Evolutionary conservation across 75 land plant genomes (phyloP).

Genomic region (Pseudotsuga menziesii): DNA sequence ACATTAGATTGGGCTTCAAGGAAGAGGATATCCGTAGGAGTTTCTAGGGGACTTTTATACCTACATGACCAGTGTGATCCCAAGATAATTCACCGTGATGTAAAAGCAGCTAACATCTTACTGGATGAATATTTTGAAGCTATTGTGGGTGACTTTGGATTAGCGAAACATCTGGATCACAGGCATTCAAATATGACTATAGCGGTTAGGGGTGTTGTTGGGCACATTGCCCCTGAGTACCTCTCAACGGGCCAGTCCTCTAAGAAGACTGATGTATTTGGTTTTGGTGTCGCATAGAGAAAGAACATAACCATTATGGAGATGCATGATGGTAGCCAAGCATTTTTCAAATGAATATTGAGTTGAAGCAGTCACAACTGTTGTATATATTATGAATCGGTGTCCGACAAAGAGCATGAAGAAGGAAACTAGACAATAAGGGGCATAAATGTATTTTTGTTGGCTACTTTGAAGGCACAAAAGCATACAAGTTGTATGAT

Average conservation of each 20-base stretch:
- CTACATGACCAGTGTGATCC: conserved; percentile 95
- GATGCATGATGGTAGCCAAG: too few species aligned
- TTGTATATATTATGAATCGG: too few species aligned
- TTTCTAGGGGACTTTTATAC: conserved; percentile 68
- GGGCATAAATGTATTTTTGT: too few species aligned
- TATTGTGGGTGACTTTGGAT: conserved; percentile 82
- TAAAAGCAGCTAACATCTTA: conserved; percentile 92
- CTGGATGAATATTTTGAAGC: conserved; percentile 82
- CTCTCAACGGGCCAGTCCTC: conserved; percentile 42
- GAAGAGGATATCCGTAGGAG: conserved; percentile 67
- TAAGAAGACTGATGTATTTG: conserved; percentile 44
- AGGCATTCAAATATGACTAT: conserved; percentile 76
- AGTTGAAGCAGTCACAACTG: too few species aligned
- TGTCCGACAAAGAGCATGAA: too few species aligned
- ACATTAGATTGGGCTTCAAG: conserved; percentile 72
- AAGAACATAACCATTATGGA: too few species aligned
- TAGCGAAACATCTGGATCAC: conserved; percentile 85
- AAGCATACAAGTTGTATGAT: too few species aligned
- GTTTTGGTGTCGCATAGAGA: too few species aligned
- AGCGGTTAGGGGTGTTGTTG: conserved; percentile 66
- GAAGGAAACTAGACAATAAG: too few species aligned
- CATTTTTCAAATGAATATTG: too few species aligned
- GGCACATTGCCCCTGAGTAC: conserved; percentile 46
- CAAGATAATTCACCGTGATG: conserved; percentile 95
- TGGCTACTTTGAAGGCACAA: too few species aligned